Conservation (phyloP, 805 yeast species). For the Spathaspora hagerdaliae region DNA sequence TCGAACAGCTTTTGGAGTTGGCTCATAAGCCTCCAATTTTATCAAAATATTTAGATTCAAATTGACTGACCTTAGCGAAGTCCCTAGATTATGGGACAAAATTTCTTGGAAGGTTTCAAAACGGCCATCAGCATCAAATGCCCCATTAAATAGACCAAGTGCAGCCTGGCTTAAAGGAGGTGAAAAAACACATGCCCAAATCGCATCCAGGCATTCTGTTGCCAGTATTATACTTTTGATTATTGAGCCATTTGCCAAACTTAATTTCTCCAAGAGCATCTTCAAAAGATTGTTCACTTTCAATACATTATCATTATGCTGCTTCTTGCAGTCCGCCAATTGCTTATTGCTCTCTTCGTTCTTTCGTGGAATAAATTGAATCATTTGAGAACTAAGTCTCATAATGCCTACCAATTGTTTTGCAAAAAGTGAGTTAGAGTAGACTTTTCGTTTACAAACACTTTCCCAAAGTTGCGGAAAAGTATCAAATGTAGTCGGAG, state of each 20-base stretch:
- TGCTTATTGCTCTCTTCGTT: constrained; percentile 12
- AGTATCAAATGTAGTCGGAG: constrained; percentile 28
- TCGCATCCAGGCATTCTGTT: constrained; percentile 48
- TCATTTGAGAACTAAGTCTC: constrained; percentile 3
- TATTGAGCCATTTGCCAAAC: constrained; percentile 24
- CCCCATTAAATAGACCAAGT: constrained; percentile 66
- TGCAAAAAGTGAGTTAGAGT: constrained; percentile 5
- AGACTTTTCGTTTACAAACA: constrained; percentile 5
- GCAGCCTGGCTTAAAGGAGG: constrained; percentile 67
- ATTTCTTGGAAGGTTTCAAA: constrained; percentile 65
- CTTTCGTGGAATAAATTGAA: constrained; percentile 22
- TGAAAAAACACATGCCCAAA: constrained; percentile 74
- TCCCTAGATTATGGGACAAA: constrained; percentile 38
- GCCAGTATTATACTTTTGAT: constrained; percentile 20
- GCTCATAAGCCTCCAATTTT: constrained; percentile 53
- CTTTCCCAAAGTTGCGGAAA: constrained; percentile 30
- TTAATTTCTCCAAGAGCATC: constrained; percentile 26
- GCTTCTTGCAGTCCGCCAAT: constrained; percentile 19
- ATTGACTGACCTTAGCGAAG: constrained; percentile 48
- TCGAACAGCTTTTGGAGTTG: constrained; percentile 71
- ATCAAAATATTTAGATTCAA: constrained; percentile 43
- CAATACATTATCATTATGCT: constrained; percentile 28
- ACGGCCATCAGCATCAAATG: constrained; percentile 68
- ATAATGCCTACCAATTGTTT: constrained; percentile 15
- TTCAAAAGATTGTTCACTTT: constrained; percentile 17